Base-by-base conservation (phyloP, 768 basidiomycete species). In the Boletales sp. region DNA sequence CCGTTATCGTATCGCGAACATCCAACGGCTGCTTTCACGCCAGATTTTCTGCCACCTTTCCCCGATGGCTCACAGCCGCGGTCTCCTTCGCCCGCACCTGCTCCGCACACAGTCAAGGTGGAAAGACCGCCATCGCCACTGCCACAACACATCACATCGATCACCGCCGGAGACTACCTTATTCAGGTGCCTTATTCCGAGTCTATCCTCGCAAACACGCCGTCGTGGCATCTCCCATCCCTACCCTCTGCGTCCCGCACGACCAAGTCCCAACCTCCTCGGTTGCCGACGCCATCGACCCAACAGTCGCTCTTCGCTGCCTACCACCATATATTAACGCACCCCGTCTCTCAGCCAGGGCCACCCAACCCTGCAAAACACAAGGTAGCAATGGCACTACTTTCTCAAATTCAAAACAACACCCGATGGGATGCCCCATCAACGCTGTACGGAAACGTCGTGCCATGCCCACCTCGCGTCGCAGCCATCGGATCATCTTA, bases 241-340 rank as follows among this genome's bases (percentile, higher is more conserved):
- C 61, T 65, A 8, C 62, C 63, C 4, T 64, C 74, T 8, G 48
- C 61, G 0, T 53, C 57, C 10, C 57, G 58, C 3, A 38, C 57
- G 7, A 52, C 68, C 29, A 57, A 59, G 11, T 12, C 57, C 0
- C 56, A 56, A 17, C 42, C 58, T 3, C 14, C 65, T 24, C 74
- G 72, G 5, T 62, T 74, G 7, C 65, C 78, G 5, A 77, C 77
- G 1, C 80, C 83, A 0, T 79, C 79, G 55, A 77, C 78, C 8
- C 83, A 87, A 54, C 84, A 77, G 3, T 74, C 86, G 1, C 77
- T 90, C 29, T 64, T 87, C 38, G 71, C 74, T 12, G 87, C 85
- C 6, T 90, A 87, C 60, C 89, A 87, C 54, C 83, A 90, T 56
- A 84, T 89, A 52, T 76, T 89, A 43, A 88, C 84, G 0, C 81